Conservation (phyloP, 495 filamentous ascomycete species). For the Trichoderma erinaceum region DNA sequence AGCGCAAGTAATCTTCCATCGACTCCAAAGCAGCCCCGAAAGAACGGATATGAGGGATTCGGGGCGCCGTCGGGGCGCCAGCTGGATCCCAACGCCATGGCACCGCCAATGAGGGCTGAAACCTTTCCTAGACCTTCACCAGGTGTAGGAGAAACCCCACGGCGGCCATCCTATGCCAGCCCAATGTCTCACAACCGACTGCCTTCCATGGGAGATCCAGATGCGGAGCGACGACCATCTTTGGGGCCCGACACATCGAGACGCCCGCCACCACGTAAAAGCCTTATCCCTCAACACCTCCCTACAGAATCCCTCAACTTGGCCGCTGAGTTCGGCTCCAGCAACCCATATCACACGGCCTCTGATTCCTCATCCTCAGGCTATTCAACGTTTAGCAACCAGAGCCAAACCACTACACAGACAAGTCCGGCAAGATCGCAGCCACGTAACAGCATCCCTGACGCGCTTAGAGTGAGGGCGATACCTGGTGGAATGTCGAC, state of each 20-base stretch:
- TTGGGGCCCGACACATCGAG: slow-evolving; percentile 44
- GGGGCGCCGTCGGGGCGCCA: slow-evolving; percentile 34
- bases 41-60: slow-evolving; percentile 47
- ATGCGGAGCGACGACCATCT: slow-evolving; percentile 37
- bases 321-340: slow-evolving; percentile 44
- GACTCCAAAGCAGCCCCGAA: slow-evolving; percentile 35
- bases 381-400: slow-evolving; percentile 57
- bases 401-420: slow-evolving; percentile 62
- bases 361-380: slow-evolving; percentile 65
- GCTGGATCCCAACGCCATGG: slow-evolving; percentile 25
- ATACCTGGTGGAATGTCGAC: slow-evolving; percentile 49
- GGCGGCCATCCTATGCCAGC: slow-evolving; percentile 25
- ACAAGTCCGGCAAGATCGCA: slow-evolving; percentile 55
- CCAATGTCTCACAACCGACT: slow-evolving; percentile 35
- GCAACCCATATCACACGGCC: slow-evolving; percentile 54
- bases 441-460: slow-evolving; percentile 32
- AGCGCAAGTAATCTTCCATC: slow-evolving; percentile 25
- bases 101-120: slow-evolving; percentile 40
- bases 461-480: slow-evolving; percentile 37
- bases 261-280: slow-evolving; percentile 43
- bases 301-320: slow-evolving; percentile 37
- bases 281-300: slow-evolving; percentile 28
- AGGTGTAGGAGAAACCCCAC: background rate
- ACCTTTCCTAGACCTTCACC: slow-evolving; percentile 45
- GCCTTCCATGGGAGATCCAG: slow-evolving; percentile 40